These are phyloP conservation scores for Botrytis squamosa DNA, from an alignment of 2,329 filamentous ascomycete genomes.

Conservation along the genomic window DNA sequence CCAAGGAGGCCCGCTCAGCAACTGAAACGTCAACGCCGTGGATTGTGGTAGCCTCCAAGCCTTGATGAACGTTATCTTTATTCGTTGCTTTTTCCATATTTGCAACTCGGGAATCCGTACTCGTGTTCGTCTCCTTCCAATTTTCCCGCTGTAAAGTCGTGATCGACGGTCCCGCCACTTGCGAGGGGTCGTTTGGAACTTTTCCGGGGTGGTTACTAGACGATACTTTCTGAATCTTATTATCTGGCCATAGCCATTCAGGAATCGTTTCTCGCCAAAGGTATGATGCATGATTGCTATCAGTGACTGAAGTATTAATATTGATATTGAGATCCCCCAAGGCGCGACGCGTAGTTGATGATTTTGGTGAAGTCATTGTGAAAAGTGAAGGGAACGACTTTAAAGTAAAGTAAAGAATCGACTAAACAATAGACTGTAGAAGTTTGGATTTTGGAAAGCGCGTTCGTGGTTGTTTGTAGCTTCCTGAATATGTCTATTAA, in stretches of 20 bases:
- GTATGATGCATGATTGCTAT: not conserved
- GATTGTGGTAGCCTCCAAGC: not conserved
- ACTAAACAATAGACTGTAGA: not conserved
- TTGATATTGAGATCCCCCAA: conserved; percentile 66
- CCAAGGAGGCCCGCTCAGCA: not conserved
- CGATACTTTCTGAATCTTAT: not conserved
- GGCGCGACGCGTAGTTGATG: conserved; percentile 28
- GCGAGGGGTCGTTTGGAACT: too few relatives aligned
- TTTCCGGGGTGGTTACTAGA: too few relatives aligned
- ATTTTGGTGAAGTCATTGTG: conserved; percentile 23
- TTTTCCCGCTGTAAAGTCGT: not conserved
- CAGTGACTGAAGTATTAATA: conserved; percentile 17
- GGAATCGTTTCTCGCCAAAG: too few relatives aligned
- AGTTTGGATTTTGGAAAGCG: not conserved
- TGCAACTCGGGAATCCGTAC: not conserved
- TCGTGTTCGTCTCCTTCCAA: not conserved
- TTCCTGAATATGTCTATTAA: not conserved
- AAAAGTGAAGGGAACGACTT: not conserved
- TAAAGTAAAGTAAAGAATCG: not conserved
- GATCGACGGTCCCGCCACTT: not conserved
- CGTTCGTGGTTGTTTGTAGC: not conserved
- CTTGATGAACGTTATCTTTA: not conserved
- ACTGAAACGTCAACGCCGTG: not conserved
- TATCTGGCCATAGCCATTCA: too few relatives aligned
- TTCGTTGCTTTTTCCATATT: not conserved